Conservation (phyloP, 2,329 filamentous ascomycete genomes). For the Aureobasidium sp. region DNA sequence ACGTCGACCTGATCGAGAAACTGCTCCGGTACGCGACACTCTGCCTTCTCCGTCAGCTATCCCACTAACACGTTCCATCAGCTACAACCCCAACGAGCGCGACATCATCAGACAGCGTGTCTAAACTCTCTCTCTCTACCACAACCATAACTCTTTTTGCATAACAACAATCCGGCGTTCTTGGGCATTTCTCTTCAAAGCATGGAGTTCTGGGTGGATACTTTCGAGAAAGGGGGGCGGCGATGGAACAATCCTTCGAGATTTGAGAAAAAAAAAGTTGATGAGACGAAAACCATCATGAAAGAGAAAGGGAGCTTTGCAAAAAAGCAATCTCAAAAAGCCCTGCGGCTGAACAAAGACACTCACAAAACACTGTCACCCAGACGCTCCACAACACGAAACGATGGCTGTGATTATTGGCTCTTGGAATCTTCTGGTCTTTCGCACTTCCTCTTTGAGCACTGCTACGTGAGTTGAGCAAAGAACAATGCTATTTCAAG, state of each 20-base stretch:
- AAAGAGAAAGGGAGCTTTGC: neutral
- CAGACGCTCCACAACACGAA: neutral
- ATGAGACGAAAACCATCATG: neutral
- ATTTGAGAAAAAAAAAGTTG: neutral
- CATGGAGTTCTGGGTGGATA: conserved; percentile 1
- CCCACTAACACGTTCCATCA: conserved; percentile 13
- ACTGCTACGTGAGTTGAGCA: too few species aligned
- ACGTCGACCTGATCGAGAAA: conserved; percentile 98
- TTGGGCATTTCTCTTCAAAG: neutral
- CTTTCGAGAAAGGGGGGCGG: neutral
- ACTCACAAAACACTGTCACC: neutral
- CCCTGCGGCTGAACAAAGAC: neutral
- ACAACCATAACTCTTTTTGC: neutral
- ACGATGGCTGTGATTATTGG: neutral
- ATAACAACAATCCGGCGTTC: conserved; percentile 6
- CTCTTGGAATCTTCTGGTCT: neutral
- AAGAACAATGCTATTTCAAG: too few species aligned
- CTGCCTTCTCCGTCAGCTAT: neutral
- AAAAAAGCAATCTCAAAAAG: neutral
- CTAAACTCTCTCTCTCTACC: neutral
- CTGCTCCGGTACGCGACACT: conserved; percentile 62
- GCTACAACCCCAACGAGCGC: conserved; percentile 31
- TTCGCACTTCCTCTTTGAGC: neutral
- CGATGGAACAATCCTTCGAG: too few species aligned
- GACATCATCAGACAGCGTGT: conserved; percentile 23